Percentiles rank a stretch among this genome's conserved stretches.
Conservation (phyloP, 768 basidiomycete genomes). For the Leccinum sublutescens region DNA sequence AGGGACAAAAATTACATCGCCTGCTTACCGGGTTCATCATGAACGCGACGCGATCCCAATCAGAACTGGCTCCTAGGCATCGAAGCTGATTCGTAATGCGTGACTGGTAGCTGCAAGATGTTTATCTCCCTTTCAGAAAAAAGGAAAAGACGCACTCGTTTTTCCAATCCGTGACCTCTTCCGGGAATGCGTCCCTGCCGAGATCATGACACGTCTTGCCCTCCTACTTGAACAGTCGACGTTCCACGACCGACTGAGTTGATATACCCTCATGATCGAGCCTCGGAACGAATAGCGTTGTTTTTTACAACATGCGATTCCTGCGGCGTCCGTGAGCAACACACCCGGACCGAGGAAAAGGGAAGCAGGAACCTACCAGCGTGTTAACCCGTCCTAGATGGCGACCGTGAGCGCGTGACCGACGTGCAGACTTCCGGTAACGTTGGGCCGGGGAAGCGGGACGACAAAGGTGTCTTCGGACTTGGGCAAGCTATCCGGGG, state of each 20-base stretch:
- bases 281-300: slow-evolving; percentile 86
- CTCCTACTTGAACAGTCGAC: slow-evolving; percentile 80
- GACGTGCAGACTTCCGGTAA: slow-evolving; percentile 93
- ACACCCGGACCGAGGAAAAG: no score
- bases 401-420: slow-evolving; percentile 92
- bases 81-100: slow-evolving; percentile 88
- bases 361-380: slow-evolving; percentile 60
- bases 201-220: slow-evolving; percentile 85
- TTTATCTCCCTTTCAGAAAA: neutral
- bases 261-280: slow-evolving; percentile 99
- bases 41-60: slow-evolving; percentile 40
- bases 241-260: slow-evolving; percentile 96
- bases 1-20: neutral
- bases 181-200: slow-evolving; percentile 83
- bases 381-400: slow-evolving; percentile 83
- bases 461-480: slow-evolving; percentile 77
- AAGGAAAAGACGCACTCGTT: slow-evolving; percentile 58
- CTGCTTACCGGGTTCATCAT: slow-evolving; percentile 83
- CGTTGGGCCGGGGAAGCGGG: slow-evolving; percentile 83
- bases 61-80: slow-evolving; percentile 55
- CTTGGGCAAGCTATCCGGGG: slow-evolving; percentile 56
- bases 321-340: no score
- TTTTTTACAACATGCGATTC: slow-evolving; percentile 95
- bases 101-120: slow-evolving; percentile 68
- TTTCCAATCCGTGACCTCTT: slow-evolving; percentile 95